Base-by-base conservation (phyloP, 805 yeast species). In the Osmozyma mogii region DNA sequence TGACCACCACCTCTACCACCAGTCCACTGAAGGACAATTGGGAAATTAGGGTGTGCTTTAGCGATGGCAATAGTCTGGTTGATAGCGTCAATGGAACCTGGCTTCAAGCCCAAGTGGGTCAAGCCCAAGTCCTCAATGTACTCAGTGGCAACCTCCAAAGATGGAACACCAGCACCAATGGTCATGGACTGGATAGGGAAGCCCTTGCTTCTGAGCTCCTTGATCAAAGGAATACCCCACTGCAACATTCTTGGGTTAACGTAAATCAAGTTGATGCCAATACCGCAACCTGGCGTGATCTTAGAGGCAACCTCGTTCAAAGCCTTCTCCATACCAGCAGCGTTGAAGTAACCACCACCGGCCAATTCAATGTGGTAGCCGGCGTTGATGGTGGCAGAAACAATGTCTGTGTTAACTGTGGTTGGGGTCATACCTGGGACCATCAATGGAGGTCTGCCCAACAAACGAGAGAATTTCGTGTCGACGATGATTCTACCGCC, bases 1-100 rank as follows among this genome's bases (percentile, higher is more conserved):
- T 92, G 99, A 54, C 99, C 99, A 74, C 99, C 99, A 68, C 96
- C 99, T 74, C 99, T 88, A 61, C 99, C 99, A 73, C 97, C 98
- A 36, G 99, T 92, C 99, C 99, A 92, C 70, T 92, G 98, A 48
- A 92, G 66, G 32, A 92, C 89, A 51, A 92, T 85, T 41, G 98
- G 99, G 88, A 92, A 92, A 40, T 58, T 65, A 44, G 98, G 98
- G 64, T 88, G 94, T 28, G 94, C 88, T 54, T 83, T 84, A 32
- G 99, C 98, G 53, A 92, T 92, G 38, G 80, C 64, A 47, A 92
- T 78, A 44, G 78, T 84, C 58, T 83, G 89, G 42, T 77, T 69
- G 50, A 92, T 85, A 25, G 96, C 81, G 46, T 92, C 98, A 33
- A 87, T 72, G 15, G 97, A 85, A 54, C 99, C 99, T 38, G 99